phyloP scores from a whole-genome alignment of 2,329 filamentous ascomycete genomes.

The Colletotrichum somersetense region DNA sequence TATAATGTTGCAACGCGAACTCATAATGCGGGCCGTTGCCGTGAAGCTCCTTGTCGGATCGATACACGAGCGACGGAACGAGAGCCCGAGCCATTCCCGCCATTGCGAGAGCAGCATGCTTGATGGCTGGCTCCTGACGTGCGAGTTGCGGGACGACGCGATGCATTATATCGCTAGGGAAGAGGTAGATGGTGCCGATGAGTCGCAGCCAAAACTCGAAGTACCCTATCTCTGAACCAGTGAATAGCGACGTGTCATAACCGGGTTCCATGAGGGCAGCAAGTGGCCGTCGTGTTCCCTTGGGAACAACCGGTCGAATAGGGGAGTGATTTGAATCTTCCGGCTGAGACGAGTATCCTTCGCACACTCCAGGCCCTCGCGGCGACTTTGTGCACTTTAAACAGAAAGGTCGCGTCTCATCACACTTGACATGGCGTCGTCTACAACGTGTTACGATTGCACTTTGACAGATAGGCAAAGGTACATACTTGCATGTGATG shows the following conservation, averaged over 20 bases:
- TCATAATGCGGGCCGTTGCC: conserved; percentile 47
- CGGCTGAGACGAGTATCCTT: conserved; percentile 28
- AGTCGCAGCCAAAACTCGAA: conserved; percentile 55
- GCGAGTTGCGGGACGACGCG: conserved; percentile 55
- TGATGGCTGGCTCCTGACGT: conserved; percentile 53
- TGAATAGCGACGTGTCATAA: conserved; percentile 52
- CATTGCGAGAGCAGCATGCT: conserved; percentile 45
- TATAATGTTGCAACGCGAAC: conserved; percentile 56
- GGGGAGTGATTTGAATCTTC: conserved; percentile 27
- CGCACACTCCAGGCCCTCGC: conserved; percentile 54
- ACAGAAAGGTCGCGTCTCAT: conserved; percentile 57
- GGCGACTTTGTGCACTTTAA: conserved; percentile 57
- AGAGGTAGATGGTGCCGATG: conserved; percentile 47
- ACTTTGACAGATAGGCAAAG: neutral
- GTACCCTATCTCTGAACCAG: conserved; percentile 51
- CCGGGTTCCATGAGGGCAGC: conserved; percentile 50
- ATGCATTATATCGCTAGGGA: conserved; percentile 52
- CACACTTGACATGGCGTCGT: conserved; percentile 57
- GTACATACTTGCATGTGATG: conserved; percentile 42
- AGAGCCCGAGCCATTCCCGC: conserved; percentile 46
- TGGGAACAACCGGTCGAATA: conserved; percentile 9
- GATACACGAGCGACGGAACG: conserved; percentile 48
- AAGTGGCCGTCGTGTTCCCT: conserved; percentile 16
- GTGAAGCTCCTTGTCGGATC: conserved; percentile 7
- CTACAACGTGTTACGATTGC: conserved; percentile 3